Base-by-base conservation (phyloP, 208 protist genomes). In the Phytomonas francai region DNA sequence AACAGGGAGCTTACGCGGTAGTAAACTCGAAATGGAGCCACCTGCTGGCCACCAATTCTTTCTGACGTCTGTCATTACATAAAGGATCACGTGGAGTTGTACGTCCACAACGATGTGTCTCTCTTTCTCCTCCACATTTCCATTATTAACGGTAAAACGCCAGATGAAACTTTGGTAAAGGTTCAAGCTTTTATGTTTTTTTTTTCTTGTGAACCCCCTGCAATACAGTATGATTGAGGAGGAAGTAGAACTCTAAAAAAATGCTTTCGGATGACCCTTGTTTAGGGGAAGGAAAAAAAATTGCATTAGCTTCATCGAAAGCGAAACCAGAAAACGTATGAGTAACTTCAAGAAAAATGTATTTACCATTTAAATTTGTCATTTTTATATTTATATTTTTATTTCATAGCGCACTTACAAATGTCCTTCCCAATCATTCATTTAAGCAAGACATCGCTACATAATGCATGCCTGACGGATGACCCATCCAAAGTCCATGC, bases 31-130 rank as follows among this genome's bases (percentile, higher is more conserved):
- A 78, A 74, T 56, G 84, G 84, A 11, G 79, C 80, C 25, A 82
- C 85, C 49, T 90, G 84, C 76, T 88, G 84, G 80, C 84, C 84
- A 0, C 77, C 84, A 2, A 73, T 92, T 8, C 67, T 89, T 27
- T 71, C 77, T 19, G 78, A 84, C 32, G 87, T 88, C 61, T 86
- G 78, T 72, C 59, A 76, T 12, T 68, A 84, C n/a, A 77, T 75
- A 36, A 77, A 27, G 3, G 79, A 89, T 65, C 87, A 78, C n/a
- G 70, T 87, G 71, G 73, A 78, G 61, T 67, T 88, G 63, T 42
- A 78, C 42, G 59, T 87, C 8, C 63, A 61, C 6, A 67, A 76
- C 31, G 84, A 77, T 7, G 78, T 76, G 14, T 54, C 19, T 1
- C 67, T 84, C 2, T 83, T 84, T 9, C 39, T 76, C 30, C 76